Evolutionary conservation across 2,329 filamentous ascomycete species (phyloP).

Genomic region (Sporothrix luriei): DNA sequence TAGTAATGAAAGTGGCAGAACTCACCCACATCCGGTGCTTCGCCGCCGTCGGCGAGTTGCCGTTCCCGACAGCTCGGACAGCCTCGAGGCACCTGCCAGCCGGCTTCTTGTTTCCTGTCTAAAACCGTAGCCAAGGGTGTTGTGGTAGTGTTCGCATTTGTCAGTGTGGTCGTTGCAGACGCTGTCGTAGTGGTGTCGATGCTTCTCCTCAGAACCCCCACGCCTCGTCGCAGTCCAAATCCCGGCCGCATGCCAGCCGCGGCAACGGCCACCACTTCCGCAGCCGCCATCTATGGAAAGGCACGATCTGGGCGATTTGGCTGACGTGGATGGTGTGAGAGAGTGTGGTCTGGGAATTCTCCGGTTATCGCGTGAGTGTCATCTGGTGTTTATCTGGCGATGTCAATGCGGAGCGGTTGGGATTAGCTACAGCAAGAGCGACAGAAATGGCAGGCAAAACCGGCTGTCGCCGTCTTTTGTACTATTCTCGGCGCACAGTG

Average conservation of each 20-base stretch:
- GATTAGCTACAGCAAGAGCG: not conserved
- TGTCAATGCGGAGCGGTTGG: not conserved
- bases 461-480: conserved; percentile 17
- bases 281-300: conserved; percentile 25
- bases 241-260: conserved; percentile 31
- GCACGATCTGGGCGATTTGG: no score
- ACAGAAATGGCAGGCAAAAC: not conserved
- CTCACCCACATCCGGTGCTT: conserved; percentile 15
- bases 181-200: not conserved
- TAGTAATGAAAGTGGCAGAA: not conserved
- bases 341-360: no score
- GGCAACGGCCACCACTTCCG: conserved; percentile 21
- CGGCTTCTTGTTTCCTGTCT: not conserved
- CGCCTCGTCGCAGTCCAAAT: conserved; percentile 23
- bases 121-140: not conserved
- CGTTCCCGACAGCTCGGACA: conserved; percentile 28
- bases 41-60: conserved; percentile 18
- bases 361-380: no score
- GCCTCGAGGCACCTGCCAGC: conserved; percentile 22
- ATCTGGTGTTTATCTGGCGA: not conserved
- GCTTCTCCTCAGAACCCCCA: conserved; percentile 15
- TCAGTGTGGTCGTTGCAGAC: not conserved
- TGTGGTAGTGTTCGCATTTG: not conserved
- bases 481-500: not conserved
- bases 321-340: no score